Conservation (phyloP, 768 basidiomycete genomes). For the Tricholoma hemisulphureum region DNA sequence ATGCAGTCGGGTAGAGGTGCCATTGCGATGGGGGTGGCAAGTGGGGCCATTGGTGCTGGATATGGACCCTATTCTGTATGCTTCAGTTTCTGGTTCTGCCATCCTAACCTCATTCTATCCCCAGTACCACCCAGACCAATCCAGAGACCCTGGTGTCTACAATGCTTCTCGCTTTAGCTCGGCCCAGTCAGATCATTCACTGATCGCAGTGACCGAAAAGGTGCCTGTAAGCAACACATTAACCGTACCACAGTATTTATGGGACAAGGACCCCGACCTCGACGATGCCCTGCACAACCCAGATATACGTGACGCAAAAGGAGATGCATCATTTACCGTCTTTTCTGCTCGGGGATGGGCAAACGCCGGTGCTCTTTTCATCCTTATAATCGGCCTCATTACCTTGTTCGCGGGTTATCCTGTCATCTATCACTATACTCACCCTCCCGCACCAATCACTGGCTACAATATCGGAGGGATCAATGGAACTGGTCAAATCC, state of each 20-base stretch:
- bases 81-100: conserved; percentile 8
- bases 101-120: conserved; percentile 6
- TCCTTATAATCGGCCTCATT: conserved; percentile 67
- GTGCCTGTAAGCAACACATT: conserved; percentile 46
- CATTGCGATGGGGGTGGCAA: conserved; percentile 77
- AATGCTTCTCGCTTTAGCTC: conserved; percentile 55
- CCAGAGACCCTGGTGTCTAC: conserved; percentile 46
- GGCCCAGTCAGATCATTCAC: conserved; percentile 41
- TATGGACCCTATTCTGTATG: conserved; percentile 89
- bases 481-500: conserved; percentile 87
- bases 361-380: conserved; percentile 71
- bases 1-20: conserved; percentile 45
- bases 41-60: conserved; percentile 71
- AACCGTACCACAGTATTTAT: conserved; percentile 68
- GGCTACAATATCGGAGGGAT: conserved; percentile 90
- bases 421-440: conserved; percentile 59
- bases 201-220: conserved; percentile 31
- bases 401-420: conserved; percentile 89
- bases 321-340: conserved; percentile 60
- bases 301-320: conserved; percentile 64
- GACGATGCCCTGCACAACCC: conserved; percentile 92
- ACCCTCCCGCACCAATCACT: conserved; percentile 27
- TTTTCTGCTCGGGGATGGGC: conserved; percentile 84
- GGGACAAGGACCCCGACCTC: conserved; percentile 84
- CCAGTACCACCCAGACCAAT: conserved; percentile 58